These are phyloP conservation scores for Oxytropis ochrocephala DNA, from an alignment of 306 rosid genomes.

Conservation along the genomic window DNA sequence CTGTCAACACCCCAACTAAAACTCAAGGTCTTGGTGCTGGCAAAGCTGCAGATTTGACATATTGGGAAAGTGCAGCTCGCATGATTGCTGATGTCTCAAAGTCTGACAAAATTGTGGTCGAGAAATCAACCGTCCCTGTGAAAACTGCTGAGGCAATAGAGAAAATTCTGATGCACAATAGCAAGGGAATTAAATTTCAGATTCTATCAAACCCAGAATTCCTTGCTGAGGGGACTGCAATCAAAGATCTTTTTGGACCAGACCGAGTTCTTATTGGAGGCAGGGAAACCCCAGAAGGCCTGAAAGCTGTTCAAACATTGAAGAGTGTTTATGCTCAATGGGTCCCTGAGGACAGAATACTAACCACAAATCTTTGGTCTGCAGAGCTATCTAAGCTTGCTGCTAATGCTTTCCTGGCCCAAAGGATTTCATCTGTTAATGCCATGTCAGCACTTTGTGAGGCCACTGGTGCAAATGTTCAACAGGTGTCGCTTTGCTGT, in stretches of 20 bases:
- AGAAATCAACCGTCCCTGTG: conserved; percentile 97
- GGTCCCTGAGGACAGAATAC: conserved; percentile 79
- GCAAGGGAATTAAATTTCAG: conserved; percentile 90
- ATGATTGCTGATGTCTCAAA: conserved; percentile 97
- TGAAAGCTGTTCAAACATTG: conserved; percentile 67
- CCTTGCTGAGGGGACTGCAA: conserved; percentile 98
- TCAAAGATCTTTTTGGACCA: conserved; percentile 77
- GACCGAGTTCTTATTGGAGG: conserved; percentile 97
- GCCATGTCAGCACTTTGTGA: conserved; percentile 99
- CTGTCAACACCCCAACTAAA: conserved; percentile 97
- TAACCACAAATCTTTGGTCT: conserved; percentile 98
- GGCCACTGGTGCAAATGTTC: conserved; percentile 86
- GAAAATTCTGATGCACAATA: conserved; percentile 90
- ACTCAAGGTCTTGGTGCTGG: conserved; percentile 98
- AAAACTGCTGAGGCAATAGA: conserved; percentile 98
- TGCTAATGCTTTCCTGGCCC: conserved; percentile 98
- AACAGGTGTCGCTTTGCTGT: conserved; percentile 83
- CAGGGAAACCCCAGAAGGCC: conserved; percentile 88
- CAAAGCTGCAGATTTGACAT: conserved; percentile 96
- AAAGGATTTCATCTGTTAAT: conserved; percentile 95
- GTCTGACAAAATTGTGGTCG: conserved; percentile 90
- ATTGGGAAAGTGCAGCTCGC: conserved; percentile 99
- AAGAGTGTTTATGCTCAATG: conserved; percentile 85
- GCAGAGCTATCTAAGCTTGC: conserved; percentile 99
- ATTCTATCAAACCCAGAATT: conserved; percentile 95